phyloP scores from a whole-genome alignment of 768 basidiomycete species.

The Lentinula detonsa region DNA sequence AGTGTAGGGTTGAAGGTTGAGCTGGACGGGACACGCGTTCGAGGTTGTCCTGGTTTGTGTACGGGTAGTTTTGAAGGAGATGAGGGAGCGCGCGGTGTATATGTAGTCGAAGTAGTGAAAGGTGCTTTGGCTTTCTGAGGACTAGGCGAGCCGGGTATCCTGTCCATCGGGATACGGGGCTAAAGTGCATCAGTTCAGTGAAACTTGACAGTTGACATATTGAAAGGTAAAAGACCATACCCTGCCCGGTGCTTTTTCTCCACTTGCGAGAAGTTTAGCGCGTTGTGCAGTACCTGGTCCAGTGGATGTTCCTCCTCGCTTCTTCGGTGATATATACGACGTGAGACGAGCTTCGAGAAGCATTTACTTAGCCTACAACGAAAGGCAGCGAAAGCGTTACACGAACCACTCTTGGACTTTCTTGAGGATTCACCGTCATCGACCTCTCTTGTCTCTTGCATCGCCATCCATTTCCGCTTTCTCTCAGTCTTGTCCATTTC shows the following conservation, averaged over 20 bases:
- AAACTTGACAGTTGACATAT: not conserved
- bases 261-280: slow-evolving; percentile 30
- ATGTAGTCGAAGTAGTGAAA: slow-evolving; percentile 26
- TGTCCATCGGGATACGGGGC: slow-evolving; percentile 21
- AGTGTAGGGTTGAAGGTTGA: slow-evolving; percentile 71
- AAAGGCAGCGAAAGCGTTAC: slow-evolving; percentile 10
- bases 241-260: slow-evolving; percentile 36
- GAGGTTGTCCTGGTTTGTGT: slow-evolving; percentile 19
- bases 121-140: slow-evolving; percentile 42
- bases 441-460: slow-evolving; percentile 43
- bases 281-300: slow-evolving; percentile 50
- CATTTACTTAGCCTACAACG: not conserved
- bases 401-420: slow-evolving; percentile 56
- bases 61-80: slow-evolving; percentile 47
- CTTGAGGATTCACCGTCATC: slow-evolving; percentile 34
- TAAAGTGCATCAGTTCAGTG: not conserved
- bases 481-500: slow-evolving; percentile 64
- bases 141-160: slow-evolving; percentile 29
- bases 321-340: slow-evolving; percentile 42
- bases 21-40: slow-evolving; percentile 46
- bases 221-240: slow-evolving; percentile 15
- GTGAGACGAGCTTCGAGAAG: slow-evolving; percentile 34
- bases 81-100: slow-evolving; percentile 25
- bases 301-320: slow-evolving; percentile 42
- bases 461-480: slow-evolving; percentile 74